Conservation (phyloP, 108 stramenopile genomes). For the Schizochytrium sp. region DNA sequence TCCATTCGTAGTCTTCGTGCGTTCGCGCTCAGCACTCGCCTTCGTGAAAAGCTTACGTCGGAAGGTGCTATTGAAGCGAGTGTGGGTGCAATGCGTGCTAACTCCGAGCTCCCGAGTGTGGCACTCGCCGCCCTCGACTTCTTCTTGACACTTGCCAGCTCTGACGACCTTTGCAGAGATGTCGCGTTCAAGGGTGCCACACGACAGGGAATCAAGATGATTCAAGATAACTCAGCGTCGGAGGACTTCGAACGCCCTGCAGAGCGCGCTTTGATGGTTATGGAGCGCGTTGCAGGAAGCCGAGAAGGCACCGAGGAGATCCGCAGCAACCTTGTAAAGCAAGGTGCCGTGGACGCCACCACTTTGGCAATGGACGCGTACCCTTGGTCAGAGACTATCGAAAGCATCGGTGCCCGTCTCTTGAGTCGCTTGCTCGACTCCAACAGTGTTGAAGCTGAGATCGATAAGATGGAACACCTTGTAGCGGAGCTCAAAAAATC, state of each 20-base stretch:
- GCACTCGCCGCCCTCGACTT: conserved; percentile 45
- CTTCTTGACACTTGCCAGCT: conserved; percentile 39
- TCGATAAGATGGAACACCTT: conserved; percentile 38
- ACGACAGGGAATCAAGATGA: conserved; percentile 58
- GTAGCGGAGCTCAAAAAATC: neutral
- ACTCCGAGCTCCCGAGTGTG: conserved; percentile 23
- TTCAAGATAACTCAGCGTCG: conserved; percentile 30
- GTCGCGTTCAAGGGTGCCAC: conserved; percentile 63
- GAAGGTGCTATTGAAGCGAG: conserved; percentile 38
- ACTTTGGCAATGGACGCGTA: conserved; percentile 45
- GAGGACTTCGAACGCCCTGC: conserved; percentile 54
- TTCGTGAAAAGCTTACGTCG: neutral
- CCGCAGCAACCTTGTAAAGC: conserved; percentile 21
- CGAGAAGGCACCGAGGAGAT: neutral
- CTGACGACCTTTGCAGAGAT: conserved; percentile 61
- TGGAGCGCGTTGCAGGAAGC: conserved; percentile 38
- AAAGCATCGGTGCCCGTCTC: conserved; percentile 37
- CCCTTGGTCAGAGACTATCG: conserved; percentile 45
- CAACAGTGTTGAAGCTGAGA: neutral
- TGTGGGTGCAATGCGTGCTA: conserved; percentile 61
- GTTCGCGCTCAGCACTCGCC: neutral
- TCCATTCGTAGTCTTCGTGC: conserved; percentile 35
- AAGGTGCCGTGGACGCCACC: conserved; percentile 60
- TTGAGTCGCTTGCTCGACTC: conserved; percentile 50
- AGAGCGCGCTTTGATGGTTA: neutral